Evolutionary conservation across 345 rosid genomes (phyloP).

Genomic region (Kandelia obovata): DNA sequence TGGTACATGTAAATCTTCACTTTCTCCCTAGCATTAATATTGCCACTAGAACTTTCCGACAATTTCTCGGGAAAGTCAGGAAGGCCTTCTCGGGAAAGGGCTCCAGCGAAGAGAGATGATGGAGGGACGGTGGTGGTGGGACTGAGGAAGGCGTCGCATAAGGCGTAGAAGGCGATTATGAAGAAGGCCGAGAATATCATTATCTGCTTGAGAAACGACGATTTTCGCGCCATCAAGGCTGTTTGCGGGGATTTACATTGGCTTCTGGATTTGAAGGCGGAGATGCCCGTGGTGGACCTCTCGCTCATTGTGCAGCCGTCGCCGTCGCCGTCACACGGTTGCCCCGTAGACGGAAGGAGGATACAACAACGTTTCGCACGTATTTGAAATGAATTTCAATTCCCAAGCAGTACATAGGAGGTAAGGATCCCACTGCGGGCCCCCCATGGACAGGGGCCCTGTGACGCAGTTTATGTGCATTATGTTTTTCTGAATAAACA

Average conservation of each 20-base stretch:
- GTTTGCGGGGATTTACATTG: conserved; percentile 11
- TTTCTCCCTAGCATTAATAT: conserved; percentile 5
- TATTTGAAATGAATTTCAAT: too few species aligned
- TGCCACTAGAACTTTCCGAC: too few species aligned
- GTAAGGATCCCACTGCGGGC: too few species aligned
- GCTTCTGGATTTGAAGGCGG: conserved; percentile 10
- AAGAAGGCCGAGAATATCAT: conserved; percentile 41
- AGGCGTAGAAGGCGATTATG: conserved; percentile 55
- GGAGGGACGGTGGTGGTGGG: conserved; percentile 30
- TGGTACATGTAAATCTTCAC: conserved; percentile 73
- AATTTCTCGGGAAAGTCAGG: neutral
- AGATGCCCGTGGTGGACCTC: neutral
- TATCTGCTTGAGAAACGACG: conserved; percentile 61
- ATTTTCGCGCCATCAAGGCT: conserved; percentile 65
- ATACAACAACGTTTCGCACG: too few species aligned
- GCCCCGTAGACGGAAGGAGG: too few species aligned
- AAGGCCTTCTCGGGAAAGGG: conserved; percentile 24
- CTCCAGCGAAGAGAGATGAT: conserved; percentile 2
- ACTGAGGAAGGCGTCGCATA: conserved; percentile 57
- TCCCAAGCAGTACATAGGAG: too few species aligned
- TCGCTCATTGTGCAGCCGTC: conserved; percentile 10
- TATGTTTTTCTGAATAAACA: too few species aligned
- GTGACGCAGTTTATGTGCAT: too few species aligned
- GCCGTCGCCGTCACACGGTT: neutral
- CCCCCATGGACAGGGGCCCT: too few species aligned